Conservation (phyloP, 192 early-diverging fungal genomes). For the Rhizoclosmatium globosum region DNA sequence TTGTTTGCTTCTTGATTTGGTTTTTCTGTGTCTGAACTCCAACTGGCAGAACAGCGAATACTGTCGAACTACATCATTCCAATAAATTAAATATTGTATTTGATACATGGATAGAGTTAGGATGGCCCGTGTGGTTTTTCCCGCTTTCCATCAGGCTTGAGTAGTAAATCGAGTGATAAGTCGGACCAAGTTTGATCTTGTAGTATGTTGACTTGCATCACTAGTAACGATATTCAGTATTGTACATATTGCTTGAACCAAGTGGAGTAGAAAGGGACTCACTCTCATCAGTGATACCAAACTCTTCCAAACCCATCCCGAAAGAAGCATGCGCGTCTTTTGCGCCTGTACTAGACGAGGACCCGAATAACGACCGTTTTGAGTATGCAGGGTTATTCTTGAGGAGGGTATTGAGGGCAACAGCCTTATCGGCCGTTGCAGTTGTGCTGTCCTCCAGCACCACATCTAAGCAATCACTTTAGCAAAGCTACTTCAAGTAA, state of each 20-base stretch:
- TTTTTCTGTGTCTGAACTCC: background rate
- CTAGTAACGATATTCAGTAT: background rate
- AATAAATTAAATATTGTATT: too few relatives aligned
- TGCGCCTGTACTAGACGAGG: background rate
- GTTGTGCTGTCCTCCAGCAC: background rate
- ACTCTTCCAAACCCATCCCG: background rate
- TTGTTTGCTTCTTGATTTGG: background rate
- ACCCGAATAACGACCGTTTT: background rate
- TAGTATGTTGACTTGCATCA: background rate
- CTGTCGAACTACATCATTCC: too few relatives aligned
- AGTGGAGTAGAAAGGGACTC: background rate
- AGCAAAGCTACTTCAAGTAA: background rate
- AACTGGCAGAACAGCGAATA: too few relatives aligned
- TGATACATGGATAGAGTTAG: too few relatives aligned
- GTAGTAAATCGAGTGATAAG: background rate
- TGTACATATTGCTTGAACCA: background rate
- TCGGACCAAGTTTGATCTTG: background rate
- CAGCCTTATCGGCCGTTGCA: background rate
- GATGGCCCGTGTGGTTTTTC: too few relatives aligned
- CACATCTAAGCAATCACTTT: background rate
- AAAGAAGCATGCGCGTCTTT: background rate
- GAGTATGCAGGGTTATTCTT: background rate
- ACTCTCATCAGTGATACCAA: slow-evolving; percentile 15
- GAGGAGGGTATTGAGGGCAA: background rate
- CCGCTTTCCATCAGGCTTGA: background rate